These are phyloP conservation scores for Penicillium palitans DNA, from an alignment of 2,329 filamentous ascomycete species.

Conservation along the genomic window DNA sequence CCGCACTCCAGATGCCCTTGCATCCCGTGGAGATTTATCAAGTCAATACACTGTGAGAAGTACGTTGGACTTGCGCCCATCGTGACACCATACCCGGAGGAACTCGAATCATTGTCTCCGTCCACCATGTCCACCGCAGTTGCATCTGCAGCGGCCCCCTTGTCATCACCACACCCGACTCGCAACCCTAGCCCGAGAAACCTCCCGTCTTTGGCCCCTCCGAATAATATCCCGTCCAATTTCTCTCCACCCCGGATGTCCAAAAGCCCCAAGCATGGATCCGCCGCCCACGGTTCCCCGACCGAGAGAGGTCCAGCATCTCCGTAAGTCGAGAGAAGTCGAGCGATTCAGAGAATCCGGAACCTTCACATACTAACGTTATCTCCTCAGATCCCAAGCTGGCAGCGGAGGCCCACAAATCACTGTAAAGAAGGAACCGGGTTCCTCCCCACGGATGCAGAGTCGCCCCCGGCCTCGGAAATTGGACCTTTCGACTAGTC, in stretches of 20 bases:
- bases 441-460: slow-evolving; percentile 72
- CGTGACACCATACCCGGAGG: background rate
- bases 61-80: background rate
- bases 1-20: slow-evolving; percentile 8
- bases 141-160: slow-evolving; percentile 46
- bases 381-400: slow-evolving; percentile 33
- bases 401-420: slow-evolving; percentile 68
- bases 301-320: slow-evolving; percentile 43
- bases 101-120: slow-evolving; percentile 8
- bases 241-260: slow-evolving; percentile 37
- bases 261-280: slow-evolving; percentile 36
- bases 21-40: background rate
- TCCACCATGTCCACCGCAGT: slow-evolving; percentile 50
- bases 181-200: slow-evolving; percentile 48
- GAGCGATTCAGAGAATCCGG: background rate
- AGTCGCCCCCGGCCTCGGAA: slow-evolving; percentile 49
- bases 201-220: slow-evolving; percentile 37
- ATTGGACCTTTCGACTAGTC: slow-evolving; percentile 48
- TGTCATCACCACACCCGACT: slow-evolving; percentile 46
- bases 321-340: slow-evolving; percentile 47
- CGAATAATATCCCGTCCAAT: slow-evolving; percentile 26
- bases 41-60: background rate
- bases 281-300: slow-evolving; percentile 34
- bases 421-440: slow-evolving; percentile 93
- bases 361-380: background rate